Conservation (phyloP, 192 early-diverging fungal genomes). For the Coemansia sp. region DNA sequence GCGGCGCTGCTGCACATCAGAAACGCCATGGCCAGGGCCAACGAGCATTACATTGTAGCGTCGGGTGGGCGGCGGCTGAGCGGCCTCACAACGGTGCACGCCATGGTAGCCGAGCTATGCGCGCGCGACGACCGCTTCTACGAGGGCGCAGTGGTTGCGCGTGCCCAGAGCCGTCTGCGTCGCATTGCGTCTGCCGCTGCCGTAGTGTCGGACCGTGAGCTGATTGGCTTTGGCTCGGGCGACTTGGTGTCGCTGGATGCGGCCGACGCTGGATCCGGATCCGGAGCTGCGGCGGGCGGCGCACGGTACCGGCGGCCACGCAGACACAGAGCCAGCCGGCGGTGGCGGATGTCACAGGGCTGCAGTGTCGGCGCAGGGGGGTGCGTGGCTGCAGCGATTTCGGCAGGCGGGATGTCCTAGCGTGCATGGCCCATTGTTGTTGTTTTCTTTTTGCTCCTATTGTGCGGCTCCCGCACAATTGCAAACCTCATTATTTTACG, state of each 20-base stretch:
- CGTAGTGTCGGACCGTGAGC: slow-evolving; percentile 20
- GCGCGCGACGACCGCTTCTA: slow-evolving; percentile 2
- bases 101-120: slow-evolving; percentile 28
- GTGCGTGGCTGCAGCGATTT: slow-evolving; percentile 4
- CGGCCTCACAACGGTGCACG: slow-evolving; percentile 12
- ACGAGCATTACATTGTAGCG: slow-evolving; percentile 29
- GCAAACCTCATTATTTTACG: no score
- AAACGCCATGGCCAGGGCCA: slow-evolving; percentile 45
- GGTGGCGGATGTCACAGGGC: slow-evolving; percentile 2
- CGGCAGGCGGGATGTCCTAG: slow-evolving; percentile 2
- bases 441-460: no score
- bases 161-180: not conserved
- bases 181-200: slow-evolving; percentile 9
- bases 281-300: not conserved
- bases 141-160: slow-evolving; percentile 2
- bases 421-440: not conserved
- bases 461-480: no score
- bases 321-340: slow-evolving; percentile 1
- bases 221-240: slow-evolving; percentile 27
- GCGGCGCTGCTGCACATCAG: slow-evolving; percentile 40
- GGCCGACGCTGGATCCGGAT: not conserved
- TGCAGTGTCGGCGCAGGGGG: not conserved
- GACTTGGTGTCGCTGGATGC: slow-evolving; percentile 47
- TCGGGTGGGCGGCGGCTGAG: slow-evolving; percentile 37
- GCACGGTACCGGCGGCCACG: not conserved